phyloP scores from a whole-genome alignment of 306 rosid genomes.

The Quercus aquifolioides region DNA sequence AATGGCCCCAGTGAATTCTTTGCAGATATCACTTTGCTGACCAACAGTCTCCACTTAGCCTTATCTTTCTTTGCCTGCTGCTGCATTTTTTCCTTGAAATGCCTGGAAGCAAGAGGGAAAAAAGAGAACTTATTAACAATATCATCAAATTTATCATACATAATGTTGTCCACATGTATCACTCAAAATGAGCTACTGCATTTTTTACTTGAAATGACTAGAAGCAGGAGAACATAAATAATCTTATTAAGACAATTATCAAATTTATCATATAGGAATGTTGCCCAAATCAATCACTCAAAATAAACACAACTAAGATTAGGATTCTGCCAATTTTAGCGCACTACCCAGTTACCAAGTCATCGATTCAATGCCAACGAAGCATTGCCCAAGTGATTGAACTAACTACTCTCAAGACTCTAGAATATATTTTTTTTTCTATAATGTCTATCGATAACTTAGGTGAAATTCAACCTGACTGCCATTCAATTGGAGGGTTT shows the following conservation, averaged over 20 bases:
- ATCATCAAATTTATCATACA: neutral
- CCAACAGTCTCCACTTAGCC: constrained; percentile 45
- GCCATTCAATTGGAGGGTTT: neutral
- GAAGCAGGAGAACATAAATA: too few species aligned
- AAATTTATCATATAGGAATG: neutral
- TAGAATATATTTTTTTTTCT: too few species aligned
- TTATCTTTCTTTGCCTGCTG: constrained; percentile 42
- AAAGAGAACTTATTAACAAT: neutral
- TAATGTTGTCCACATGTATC: neutral
- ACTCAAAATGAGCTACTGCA: too few species aligned
- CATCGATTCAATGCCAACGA: too few species aligned
- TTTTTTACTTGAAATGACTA: too few species aligned
- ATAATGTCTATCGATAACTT: too few species aligned
- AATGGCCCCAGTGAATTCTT: constrained; percentile 16
- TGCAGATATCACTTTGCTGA: constrained; percentile 36
- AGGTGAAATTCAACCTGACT: too few species aligned
- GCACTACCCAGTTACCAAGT: too few species aligned
- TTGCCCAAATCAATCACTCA: neutral
- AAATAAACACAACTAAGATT: neutral
- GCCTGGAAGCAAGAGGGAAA: constrained; percentile 19
- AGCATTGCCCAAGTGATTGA: too few species aligned
- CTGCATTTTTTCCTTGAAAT: constrained; percentile 38
- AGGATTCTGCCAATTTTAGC: neutral
- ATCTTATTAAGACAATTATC: too few species aligned
- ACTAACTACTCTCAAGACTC: too few species aligned